phyloP scores from a whole-genome alignment of 352 stramenopile species.

The Poterioochromonas sp. region DNA sequence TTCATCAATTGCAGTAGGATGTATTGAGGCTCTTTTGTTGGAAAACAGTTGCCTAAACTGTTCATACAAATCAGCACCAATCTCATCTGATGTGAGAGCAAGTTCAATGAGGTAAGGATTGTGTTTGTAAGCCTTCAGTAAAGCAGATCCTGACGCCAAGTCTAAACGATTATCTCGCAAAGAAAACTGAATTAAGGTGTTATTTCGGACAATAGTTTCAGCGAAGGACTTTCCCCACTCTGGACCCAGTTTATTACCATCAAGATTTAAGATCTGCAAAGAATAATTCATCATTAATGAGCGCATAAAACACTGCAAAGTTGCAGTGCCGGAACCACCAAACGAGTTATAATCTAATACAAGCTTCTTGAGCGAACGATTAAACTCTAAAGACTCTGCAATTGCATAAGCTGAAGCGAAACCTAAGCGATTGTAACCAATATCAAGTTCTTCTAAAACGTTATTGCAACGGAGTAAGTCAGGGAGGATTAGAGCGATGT shows the following conservation, averaged over 20 bases:
- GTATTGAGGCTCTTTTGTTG: neutral
- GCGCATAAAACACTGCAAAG: neutral
- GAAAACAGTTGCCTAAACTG: neutral
- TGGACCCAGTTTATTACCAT: slow-evolving; percentile 24
- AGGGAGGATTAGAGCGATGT: neutral
- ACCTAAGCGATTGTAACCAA: neutral
- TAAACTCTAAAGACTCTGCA: neutral
- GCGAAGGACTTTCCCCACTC: slow-evolving; percentile 8
- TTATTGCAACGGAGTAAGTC: neutral
- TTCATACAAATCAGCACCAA: neutral
- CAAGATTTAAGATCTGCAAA: neutral
- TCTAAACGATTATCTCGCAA: slow-evolving; percentile 11
- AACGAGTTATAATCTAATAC: slow-evolving; percentile 2
- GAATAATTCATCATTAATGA: slow-evolving; percentile 29
- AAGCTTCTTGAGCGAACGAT: neutral
- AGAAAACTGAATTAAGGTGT: slow-evolving; percentile 5
- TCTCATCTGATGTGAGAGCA: neutral
- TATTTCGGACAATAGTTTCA: neutral
- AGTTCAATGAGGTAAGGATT: neutral
- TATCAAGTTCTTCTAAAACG: slow-evolving; percentile 6
- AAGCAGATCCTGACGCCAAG: neutral
- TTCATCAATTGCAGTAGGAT: neutral
- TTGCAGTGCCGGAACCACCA: neutral
- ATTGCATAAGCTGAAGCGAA: neutral
- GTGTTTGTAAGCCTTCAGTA: neutral